These are phyloP conservation scores for Gaertneriomyces sp. DNA, from an alignment of 192 early-diverging fungal genomes.

Conservation along the genomic window DNA sequence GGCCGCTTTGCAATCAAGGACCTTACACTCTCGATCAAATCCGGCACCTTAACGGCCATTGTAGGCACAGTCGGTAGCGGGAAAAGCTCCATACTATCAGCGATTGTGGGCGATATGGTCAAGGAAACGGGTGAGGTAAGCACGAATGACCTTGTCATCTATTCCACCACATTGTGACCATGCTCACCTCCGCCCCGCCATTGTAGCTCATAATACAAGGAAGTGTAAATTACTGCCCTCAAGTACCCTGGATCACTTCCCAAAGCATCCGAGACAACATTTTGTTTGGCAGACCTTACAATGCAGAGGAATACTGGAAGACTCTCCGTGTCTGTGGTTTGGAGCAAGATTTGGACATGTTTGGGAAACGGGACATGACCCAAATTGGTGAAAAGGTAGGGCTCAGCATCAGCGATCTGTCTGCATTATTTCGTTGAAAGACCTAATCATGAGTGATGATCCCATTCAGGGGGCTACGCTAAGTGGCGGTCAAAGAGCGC, in stretches of 20 bases:
- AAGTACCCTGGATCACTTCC: slow-evolving; percentile 40
- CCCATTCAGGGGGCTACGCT: slow-evolving; percentile 59
- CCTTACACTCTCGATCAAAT: slow-evolving; percentile 28
- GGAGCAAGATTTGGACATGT: slow-evolving; percentile 60
- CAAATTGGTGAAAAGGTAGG: slow-evolving; percentile 39
- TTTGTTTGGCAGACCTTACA: slow-evolving; percentile 19
- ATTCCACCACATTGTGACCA: too few relatives aligned
- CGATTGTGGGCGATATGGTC: slow-evolving; percentile 61
- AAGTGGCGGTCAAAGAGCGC: slow-evolving; percentile 70
- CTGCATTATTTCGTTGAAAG: too few relatives aligned
- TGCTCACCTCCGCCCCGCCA: too few relatives aligned
- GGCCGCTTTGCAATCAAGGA: slow-evolving; percentile 17
- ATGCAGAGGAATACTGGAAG: slow-evolving; percentile 19
- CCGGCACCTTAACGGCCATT: slow-evolving; percentile 54
- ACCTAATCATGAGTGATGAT: too few relatives aligned
- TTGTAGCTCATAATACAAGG: slow-evolving; percentile 42
- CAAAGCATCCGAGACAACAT: slow-evolving; percentile 39
- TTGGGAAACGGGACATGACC: slow-evolving; percentile 63
- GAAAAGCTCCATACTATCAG: slow-evolving; percentile 54
- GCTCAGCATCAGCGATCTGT: slow-evolving; percentile 33
- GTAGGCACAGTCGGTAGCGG: slow-evolving; percentile 59
- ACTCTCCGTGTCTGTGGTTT: slow-evolving; percentile 48
- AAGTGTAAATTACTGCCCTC: slow-evolving; percentile 47
- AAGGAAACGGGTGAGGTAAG: slow-evolving; percentile 46
- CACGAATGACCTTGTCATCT: slow-evolving; percentile 28